Evolutionary conservation across 495 filamentous ascomycete species (phyloP).

Genomic region (Penicillium psychrofluorescens): DNA sequence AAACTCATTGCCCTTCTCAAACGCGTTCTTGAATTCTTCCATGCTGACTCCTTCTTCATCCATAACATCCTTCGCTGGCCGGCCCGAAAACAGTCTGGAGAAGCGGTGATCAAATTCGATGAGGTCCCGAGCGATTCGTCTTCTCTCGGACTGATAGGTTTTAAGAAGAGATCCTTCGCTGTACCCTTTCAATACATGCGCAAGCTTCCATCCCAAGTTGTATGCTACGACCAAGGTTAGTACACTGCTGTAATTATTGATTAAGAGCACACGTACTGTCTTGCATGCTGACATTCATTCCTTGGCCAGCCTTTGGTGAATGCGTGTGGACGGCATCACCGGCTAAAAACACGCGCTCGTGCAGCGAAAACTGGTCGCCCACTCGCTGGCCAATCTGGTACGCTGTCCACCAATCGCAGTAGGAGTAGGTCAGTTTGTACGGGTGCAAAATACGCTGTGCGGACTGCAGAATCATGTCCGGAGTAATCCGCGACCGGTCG

Average conservation of each 20-base stretch:
- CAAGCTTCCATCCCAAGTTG: constrained; percentile 72
- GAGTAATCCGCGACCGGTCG: constrained; percentile 49
- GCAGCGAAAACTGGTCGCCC: constrained; percentile 47
- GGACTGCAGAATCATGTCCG: constrained; percentile 48
- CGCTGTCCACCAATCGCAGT: constrained; percentile 57
- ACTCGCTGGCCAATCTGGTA: constrained; percentile 61
- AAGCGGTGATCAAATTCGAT: constrained; percentile 58
- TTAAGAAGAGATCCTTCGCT: constrained; percentile 43
- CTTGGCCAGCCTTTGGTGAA: constrained; percentile 66
- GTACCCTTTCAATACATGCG: constrained; percentile 49
- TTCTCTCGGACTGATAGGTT: constrained; percentile 59
- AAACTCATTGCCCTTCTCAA: constrained; percentile 30
- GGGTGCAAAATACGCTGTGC: constrained; percentile 54
- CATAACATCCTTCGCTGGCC: constrained; percentile 23
- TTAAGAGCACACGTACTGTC: constrained; percentile 24
- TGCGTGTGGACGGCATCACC: constrained; percentile 53
- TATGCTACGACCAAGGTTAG: constrained; percentile 36
- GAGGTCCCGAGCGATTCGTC: constrained; percentile 55
- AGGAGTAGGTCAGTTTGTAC: constrained; percentile 52
- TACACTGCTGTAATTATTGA: too few relatives aligned
- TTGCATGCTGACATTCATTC: constrained; percentile 67
- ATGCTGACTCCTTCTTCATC: constrained; percentile 39
- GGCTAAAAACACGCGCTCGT: constrained; percentile 59
- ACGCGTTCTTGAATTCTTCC: constrained; percentile 40
- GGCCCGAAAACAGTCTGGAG: constrained; percentile 40